Percentiles rank a stretch among this genome's conserved stretches.
These are phyloP conservation scores for Starmerella etchellsii DNA, from an alignment of 805 yeast species.

Conservation along the genomic window DNA sequence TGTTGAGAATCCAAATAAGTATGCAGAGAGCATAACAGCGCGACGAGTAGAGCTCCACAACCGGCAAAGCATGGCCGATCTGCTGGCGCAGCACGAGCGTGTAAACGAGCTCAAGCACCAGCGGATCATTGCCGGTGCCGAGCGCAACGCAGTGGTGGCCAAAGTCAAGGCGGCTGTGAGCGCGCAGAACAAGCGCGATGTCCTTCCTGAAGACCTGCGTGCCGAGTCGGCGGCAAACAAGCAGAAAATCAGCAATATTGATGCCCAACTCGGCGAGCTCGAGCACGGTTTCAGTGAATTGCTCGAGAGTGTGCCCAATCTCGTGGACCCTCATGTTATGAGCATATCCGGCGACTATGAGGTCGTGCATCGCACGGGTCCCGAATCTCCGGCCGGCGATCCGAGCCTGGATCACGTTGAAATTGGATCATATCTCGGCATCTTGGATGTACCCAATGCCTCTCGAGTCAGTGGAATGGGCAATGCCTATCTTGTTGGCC, in stretches of 20 bases:
- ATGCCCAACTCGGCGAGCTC: conserved; percentile 13
- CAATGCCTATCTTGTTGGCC: conserved; percentile 61
- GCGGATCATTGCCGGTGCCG: conserved; percentile 17
- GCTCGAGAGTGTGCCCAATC: conserved; percentile 27
- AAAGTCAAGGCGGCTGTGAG: conserved; percentile 9
- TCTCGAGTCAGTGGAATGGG: conserved; percentile 60
- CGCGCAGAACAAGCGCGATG: conserved; percentile 15
- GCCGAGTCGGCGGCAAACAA: conserved; percentile 6
- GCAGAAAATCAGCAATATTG: conserved; percentile 9
- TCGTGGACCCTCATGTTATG: conserved; percentile 20
- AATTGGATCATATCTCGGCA: conserved; percentile 53
- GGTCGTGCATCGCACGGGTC: conserved; percentile 7
- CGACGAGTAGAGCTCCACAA: conserved; percentile 19
- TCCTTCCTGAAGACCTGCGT: conserved; percentile 12
- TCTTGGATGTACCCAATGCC: conserved; percentile 62
- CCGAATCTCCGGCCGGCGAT: neutral
- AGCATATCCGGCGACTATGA: conserved; percentile 14
- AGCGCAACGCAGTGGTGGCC: conserved; percentile 14
- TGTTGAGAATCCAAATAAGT: conserved; percentile 14
- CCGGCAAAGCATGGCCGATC: conserved; percentile 16
- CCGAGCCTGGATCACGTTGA: conserved; percentile 43
- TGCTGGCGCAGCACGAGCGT: conserved; percentile 21
- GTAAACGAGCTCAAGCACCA: conserved; percentile 10
- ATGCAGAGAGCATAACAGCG: conserved; percentile 19
- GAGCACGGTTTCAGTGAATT: conserved; percentile 13